Conservation (phyloP, 2,329 filamentous ascomycete species). For the Volutella citrinella region DNA sequence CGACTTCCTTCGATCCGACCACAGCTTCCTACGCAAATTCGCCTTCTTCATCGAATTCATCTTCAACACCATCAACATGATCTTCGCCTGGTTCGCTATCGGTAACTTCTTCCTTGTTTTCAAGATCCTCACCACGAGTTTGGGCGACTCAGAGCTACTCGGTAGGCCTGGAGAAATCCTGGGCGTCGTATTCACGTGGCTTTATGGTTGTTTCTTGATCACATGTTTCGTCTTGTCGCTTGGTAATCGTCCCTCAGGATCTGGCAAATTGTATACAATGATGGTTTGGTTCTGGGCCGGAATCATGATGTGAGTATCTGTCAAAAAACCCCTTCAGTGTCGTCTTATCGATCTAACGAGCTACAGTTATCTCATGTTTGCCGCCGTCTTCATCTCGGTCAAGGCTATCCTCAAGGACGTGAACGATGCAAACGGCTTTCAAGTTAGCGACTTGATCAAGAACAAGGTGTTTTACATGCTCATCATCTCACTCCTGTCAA, state of each 20-base stretch:
- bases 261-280: conserved; percentile 87
- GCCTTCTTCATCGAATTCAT: conserved; percentile 90
- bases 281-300: conserved; percentile 99
- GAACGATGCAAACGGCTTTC: conserved; percentile 59
- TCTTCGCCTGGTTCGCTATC: conserved; percentile 98
- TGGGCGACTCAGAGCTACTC: conserved; percentile 67
- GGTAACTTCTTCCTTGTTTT: conserved; percentile 99
- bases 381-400: conserved; percentile 90
- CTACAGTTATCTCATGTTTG: conserved; percentile 81
- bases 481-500: conserved; percentile 87
- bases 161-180: conserved; percentile 76
- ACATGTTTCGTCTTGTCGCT: conserved; percentile 94
- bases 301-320: conserved; percentile 79
- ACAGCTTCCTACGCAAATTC: conserved; percentile 81
- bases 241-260: conserved; percentile 92
- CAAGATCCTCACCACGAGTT: conserved; percentile 87
- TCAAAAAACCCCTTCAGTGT: no score
- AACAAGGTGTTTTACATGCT: conserved; percentile 91
- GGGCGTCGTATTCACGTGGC: conserved; percentile 90
- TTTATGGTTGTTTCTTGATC: conserved; percentile 87
- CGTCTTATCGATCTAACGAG: no score
- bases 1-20: conserved; percentile 90
- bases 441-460: conserved; percentile 69
- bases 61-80: conserved; percentile 94
- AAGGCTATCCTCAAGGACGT: conserved; percentile 76